A percentile compares a stretch with the other conserved stretches of the same genome.
phyloP scores from a whole-genome alignment of 2,329 filamentous ascomycete genomes.

The Cercospora sojina region DNA sequence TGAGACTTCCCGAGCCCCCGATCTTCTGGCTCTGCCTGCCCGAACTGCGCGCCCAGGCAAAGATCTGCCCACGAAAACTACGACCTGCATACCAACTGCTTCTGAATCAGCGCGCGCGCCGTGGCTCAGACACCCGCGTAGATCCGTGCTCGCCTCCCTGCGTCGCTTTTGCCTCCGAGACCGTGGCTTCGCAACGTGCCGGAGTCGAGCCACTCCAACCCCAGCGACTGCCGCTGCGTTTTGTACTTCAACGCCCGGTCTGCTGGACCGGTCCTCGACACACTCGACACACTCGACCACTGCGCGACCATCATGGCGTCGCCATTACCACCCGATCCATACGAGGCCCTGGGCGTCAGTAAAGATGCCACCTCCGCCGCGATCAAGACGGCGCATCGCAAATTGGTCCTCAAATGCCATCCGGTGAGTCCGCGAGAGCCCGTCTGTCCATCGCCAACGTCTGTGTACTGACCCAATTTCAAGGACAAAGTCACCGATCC shows the following conservation, averaged over 20 bases:
- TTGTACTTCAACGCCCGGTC: conserved; percentile 12
- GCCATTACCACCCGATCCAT: conserved; percentile 68
- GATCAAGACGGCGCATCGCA: conserved; percentile 88
- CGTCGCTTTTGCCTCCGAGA: conserved; percentile 3
- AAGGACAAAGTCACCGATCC: conserved; percentile 64
- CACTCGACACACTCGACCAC: neutral
- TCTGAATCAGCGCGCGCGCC: conserved; percentile 1
- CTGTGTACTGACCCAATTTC: neutral
- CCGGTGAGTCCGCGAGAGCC: conserved; percentile 30
- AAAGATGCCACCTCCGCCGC: conserved; percentile 72
- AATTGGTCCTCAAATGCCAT: conserved; percentile 83
- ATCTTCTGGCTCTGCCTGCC: neutral
- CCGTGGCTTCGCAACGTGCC: neutral
- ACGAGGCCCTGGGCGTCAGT: conserved; percentile 73
- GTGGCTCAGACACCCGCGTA: conserved; percentile 3
- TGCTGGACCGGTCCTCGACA: conserved; percentile 18
- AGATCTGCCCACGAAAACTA: conserved; percentile 5
- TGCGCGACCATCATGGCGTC: conserved; percentile 21
- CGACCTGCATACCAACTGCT: conserved; percentile 4
- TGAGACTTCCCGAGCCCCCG: neutral
- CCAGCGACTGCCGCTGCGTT: conserved; percentile 2
- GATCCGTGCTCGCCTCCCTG: conserved; percentile 7
- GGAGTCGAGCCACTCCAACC: neutral
- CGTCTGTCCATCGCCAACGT: neutral
- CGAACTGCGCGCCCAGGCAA: neutral